phyloP scores from a whole-genome alignment of 2,329 filamentous ascomycete species.

The Trichoderma breve region DNA sequence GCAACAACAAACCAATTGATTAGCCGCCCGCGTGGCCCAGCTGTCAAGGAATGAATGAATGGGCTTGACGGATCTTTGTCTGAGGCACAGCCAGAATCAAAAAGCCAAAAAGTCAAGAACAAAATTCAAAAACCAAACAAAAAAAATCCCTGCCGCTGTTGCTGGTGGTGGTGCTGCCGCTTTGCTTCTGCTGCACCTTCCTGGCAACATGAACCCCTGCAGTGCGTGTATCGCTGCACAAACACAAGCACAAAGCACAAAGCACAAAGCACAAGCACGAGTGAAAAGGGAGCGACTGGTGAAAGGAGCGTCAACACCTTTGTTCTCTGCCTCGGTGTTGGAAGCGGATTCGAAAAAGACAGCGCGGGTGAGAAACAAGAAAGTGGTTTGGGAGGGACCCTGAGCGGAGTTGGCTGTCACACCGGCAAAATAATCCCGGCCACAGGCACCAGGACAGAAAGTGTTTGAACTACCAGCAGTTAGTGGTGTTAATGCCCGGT shows the following conservation, averaged over 20 bases:
- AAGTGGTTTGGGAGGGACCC: background rate
- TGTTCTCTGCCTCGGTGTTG: background rate
- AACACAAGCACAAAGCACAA: background rate
- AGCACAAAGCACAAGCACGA: background rate
- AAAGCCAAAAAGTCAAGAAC: background rate
- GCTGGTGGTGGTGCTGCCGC: background rate
- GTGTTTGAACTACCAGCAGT: constrained; percentile 7
- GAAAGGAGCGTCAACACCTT: constrained; percentile 10
- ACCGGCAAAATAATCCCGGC: constrained; percentile 10
- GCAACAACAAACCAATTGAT: background rate
- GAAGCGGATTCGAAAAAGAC: background rate
- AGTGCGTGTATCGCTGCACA: background rate
- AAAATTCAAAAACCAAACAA: no score
- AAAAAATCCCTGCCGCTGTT: background rate
- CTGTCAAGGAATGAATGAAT: constrained; percentile 10
- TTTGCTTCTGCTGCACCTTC: constrained; percentile 1
- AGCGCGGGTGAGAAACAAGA: background rate
- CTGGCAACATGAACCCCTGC: background rate
- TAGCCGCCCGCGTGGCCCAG: background rate
- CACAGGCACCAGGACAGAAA: background rate
- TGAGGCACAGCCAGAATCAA: background rate
- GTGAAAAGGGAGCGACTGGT: background rate
- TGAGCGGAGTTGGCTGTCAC: constrained; percentile 9
- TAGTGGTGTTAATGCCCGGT: background rate
- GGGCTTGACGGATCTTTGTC: background rate